Evolutionary conservation across 805 yeast species (phyloP).

Genomic region (Schwanniomyces occidentalis): DNA sequence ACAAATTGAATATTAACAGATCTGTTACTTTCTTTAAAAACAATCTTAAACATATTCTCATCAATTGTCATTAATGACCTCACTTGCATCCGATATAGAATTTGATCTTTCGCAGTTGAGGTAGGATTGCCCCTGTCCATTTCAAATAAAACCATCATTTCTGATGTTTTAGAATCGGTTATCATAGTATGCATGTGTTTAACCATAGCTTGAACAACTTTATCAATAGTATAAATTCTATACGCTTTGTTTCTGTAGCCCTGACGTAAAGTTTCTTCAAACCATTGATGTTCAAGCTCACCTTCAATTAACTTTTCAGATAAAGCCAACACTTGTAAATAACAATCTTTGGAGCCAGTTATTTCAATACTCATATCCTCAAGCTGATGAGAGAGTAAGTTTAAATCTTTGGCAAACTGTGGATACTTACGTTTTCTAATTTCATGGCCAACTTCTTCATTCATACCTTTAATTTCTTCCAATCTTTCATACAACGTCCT

Average conservation of each 20-base stretch:
- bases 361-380: conserved; percentile 79
- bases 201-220: conserved; percentile 68
- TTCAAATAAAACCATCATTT: conserved; percentile 79
- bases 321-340: conserved; percentile 72
- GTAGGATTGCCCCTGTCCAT: conserved; percentile 63
- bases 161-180: conserved; percentile 76
- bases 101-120: conserved; percentile 84
- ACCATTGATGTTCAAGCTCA: conserved; percentile 89
- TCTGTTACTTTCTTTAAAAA: conserved; percentile 55
- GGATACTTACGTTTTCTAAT: conserved; percentile 62
- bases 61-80: conserved; percentile 75
- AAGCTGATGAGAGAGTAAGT: conserved; percentile 75
- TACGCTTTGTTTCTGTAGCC: conserved; percentile 93
- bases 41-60: conserved; percentile 90
- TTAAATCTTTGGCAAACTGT: conserved; percentile 84
- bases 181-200: conserved; percentile 87
- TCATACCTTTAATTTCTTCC: conserved; percentile 70
- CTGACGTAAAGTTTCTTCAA: conserved; percentile 93
- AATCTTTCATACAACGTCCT: conserved; percentile 80
- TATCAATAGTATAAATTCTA: conserved; percentile 89
- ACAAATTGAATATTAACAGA: conserved; percentile 75
- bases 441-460: conserved; percentile 71
- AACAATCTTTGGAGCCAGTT: conserved; percentile 61
- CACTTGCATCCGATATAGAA: conserved; percentile 84
- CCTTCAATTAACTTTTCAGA: conserved; percentile 82